phyloP scores from a whole-genome alignment of 78 protist species.

The Tieghemostelium lacteum region DNA sequence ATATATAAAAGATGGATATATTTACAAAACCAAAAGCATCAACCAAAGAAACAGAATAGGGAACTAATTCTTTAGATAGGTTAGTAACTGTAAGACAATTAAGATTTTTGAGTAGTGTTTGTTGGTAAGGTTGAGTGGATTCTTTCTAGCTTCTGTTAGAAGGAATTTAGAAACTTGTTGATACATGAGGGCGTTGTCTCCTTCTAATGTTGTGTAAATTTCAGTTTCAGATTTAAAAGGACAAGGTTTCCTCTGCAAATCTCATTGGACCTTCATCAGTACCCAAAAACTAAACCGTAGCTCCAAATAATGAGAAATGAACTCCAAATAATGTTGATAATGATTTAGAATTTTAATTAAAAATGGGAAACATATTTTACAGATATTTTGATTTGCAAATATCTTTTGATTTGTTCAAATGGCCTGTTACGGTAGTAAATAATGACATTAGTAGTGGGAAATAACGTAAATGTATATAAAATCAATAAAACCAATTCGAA shows the following conservation, averaged over 20 bases:
- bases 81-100: neutral
- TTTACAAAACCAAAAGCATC: conserved; percentile 74
- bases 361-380: too few species aligned
- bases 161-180: conserved; percentile 65
- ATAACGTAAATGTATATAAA: too few species aligned
- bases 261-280: conserved; percentile 70
- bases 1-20: too few species aligned
- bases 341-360: too few species aligned
- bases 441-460: too few species aligned
- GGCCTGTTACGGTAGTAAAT: too few species aligned
- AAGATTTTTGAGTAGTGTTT: neutral
- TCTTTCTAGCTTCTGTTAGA: conserved; percentile 30
- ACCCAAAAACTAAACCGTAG: conserved; percentile 47
- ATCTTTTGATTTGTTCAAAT: too few species aligned
- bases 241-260: conserved; percentile 20
- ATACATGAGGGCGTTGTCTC: conserved; percentile 63
- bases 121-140: conserved; percentile 45
- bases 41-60: conserved; percentile 18
- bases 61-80: conserved; percentile 47
- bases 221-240: conserved; percentile 61
- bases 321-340: conserved; percentile 66
- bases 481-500: too few species aligned
- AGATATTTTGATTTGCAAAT: too few species aligned
- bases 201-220: conserved; percentile 78
- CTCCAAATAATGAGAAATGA: conserved; percentile 66